phyloP scores from a whole-genome alignment of 768 basidiomycete genomes.

The Phanerochaete sordida region DNA sequence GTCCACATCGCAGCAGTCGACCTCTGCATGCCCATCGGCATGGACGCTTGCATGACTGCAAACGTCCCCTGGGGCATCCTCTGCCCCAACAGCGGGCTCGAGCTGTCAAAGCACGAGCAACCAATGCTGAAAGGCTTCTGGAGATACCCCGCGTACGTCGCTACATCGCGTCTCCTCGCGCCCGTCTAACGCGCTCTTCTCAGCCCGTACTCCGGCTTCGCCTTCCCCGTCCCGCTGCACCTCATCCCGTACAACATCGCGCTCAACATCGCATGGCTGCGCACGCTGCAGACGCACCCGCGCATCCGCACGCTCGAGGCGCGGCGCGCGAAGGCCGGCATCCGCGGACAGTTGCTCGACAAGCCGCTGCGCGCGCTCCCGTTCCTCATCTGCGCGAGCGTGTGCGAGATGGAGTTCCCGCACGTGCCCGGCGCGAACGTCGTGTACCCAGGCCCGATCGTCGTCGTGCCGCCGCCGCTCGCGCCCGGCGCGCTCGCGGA shows the following conservation, averaged over 20 bases:
- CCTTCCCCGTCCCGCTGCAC: slow-evolving; percentile 10
- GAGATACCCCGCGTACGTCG: slow-evolving; percentile 15
- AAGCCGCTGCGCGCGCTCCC: slow-evolving; percentile 6
- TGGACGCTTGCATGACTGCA: slow-evolving; percentile 11
- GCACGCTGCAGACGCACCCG: slow-evolving; percentile 7
- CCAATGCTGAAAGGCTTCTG: slow-evolving; percentile 12
- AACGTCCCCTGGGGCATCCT: slow-evolving; percentile 8
- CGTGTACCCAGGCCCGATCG: slow-evolving; percentile 10
- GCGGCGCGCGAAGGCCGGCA: slow-evolving; percentile 9
- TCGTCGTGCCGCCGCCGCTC: slow-evolving; percentile 6
- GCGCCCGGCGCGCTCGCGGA: neutral
- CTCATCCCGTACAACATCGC: slow-evolving; percentile 12
- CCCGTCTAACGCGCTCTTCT: neutral
- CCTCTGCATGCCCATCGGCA: slow-evolving; percentile 9
- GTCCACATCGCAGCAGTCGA: slow-evolving; percentile 11
- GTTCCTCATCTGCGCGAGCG: slow-evolving; percentile 12
- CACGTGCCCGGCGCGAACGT: slow-evolving; percentile 6
- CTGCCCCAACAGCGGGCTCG: slow-evolving; percentile 12
- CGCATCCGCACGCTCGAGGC: slow-evolving; percentile 9
- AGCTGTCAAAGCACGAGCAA: slow-evolving; percentile 10
- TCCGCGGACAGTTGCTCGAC: slow-evolving; percentile 9
- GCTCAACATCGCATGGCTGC: slow-evolving; percentile 5
- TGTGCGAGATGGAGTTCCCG: slow-evolving; percentile 13
- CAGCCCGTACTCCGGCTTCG: slow-evolving; percentile 10
- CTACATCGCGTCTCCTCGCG: neutral